Conservation (phyloP, 2,329 filamentous ascomycete species). For the Aspergillus sp. region DNA sequence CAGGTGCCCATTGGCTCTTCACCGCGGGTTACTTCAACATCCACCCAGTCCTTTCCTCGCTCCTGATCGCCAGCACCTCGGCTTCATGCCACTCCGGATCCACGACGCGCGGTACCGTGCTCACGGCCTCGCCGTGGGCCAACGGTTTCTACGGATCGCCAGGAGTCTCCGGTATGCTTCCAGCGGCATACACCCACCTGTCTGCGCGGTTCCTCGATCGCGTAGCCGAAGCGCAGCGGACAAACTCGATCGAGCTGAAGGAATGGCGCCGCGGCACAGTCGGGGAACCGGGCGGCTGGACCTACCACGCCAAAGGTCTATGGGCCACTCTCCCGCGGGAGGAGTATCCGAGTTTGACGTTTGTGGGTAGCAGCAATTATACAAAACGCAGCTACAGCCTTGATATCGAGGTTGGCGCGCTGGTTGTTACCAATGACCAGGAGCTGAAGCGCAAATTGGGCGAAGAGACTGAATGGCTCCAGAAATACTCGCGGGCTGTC, state of each 20-base stretch:
- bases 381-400: slow-evolving; percentile 87
- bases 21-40: slow-evolving; percentile 99
- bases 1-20: slow-evolving; percentile 78
- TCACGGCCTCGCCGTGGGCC: slow-evolving; percentile 85
- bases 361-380: slow-evolving; percentile 91
- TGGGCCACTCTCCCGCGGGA: slow-evolving; percentile 64
- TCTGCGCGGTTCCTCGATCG: slow-evolving; percentile 68
- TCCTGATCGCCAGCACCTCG: slow-evolving; percentile 64
- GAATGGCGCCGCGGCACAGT: slow-evolving; percentile 84
- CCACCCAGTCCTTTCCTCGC: slow-evolving; percentile 67
- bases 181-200: slow-evolving; percentile 84
- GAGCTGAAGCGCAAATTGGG: slow-evolving; percentile 62
- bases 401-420: slow-evolving; percentile 79
- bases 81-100: slow-evolving; percentile 17
- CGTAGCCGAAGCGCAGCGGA: slow-evolving; percentile 44
- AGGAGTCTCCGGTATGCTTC: slow-evolving; percentile 81
- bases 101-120: slow-evolving; percentile 59
- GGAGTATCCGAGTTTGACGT: slow-evolving; percentile 61
- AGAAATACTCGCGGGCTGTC: slow-evolving; percentile 60
- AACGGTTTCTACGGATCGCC: slow-evolving; percentile 90
- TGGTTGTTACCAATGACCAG: slow-evolving; percentile 73
- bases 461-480: slow-evolving; percentile 70
- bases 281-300: slow-evolving; percentile 77
- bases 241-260: slow-evolving; percentile 58
- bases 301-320: slow-evolving; percentile 93